Percentiles rank a stretch among this genome's conserved stretches.
phyloP scores from a whole-genome alignment of 2,329 filamentous ascomycete species.

The Cordyceps militaris region DNA sequence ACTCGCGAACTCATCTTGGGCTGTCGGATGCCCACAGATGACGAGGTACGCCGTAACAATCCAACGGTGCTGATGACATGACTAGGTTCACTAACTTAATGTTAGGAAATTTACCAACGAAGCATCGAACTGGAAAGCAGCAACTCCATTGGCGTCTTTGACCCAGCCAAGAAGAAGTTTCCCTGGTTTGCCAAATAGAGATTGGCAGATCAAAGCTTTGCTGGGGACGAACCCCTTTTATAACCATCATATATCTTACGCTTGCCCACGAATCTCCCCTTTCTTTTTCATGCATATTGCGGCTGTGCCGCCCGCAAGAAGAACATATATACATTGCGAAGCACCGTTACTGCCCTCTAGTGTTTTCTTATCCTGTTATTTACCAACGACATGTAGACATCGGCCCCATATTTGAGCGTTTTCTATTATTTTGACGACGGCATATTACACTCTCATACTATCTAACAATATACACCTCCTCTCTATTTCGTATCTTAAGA shows the following conservation, averaged over 20 bases:
- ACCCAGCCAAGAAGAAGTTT: conserved; percentile 56
- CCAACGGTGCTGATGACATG: too few relatives aligned
- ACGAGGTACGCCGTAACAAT: conserved; percentile 60
- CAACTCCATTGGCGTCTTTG: conserved; percentile 33
- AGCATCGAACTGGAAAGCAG: conserved; percentile 52
- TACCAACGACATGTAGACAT: conserved; percentile 6
- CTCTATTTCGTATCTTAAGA: background rate
- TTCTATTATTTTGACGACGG: background rate
- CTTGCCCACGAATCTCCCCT: background rate
- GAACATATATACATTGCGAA: background rate
- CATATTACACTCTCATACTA: background rate
- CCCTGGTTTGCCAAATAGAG: conserved; percentile 53
- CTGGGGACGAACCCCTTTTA: background rate
- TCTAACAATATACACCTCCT: background rate
- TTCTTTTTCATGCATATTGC: background rate
- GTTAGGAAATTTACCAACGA: conserved; percentile 56
- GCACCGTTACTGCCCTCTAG: background rate
- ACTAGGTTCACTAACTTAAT: background rate
- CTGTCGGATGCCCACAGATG: conserved; percentile 73
- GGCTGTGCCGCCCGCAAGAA: background rate
- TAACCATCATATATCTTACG: background rate
- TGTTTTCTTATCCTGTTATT: background rate
- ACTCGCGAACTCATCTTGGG: conserved; percentile 72
- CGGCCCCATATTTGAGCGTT: conserved; percentile 3
- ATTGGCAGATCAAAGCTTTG: conserved; percentile 3